Evolutionary conservation across 257 asterid genomes (phyloP).

Genomic region (Solanum dulcamara): DNA sequence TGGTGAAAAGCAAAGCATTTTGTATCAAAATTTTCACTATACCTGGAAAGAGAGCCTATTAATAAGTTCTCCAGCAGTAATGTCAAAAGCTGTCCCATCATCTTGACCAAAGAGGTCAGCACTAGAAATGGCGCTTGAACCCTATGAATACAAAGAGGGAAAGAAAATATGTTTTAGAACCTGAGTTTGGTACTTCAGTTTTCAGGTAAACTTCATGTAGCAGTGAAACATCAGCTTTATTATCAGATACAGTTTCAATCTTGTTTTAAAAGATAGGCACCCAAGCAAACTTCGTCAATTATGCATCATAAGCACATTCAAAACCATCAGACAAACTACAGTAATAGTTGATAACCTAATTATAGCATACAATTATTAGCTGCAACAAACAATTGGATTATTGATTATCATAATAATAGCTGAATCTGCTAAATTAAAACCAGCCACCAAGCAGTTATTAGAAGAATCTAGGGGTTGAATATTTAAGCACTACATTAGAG

Average conservation of each 20-base stretch:
- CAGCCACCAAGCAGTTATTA: not conserved
- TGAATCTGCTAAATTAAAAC: not conserved
- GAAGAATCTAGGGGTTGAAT: not conserved
- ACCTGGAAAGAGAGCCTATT: conserved; percentile 95
- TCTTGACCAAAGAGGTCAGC: conserved; percentile 80
- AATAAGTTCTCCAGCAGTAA: conserved; percentile 72
- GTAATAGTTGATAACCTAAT: not conserved
- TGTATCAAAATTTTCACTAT: not conserved
- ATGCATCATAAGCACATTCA: not conserved
- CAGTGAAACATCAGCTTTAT: not conserved
- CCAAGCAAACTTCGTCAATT: not conserved
- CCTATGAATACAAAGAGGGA: conserved; percentile 25
- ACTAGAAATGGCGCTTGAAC: conserved; percentile 86
- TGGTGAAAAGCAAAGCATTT: not conserved
- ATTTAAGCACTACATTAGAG: not conserved
- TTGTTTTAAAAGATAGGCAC: not conserved
- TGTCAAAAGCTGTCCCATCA: conserved; percentile 29
- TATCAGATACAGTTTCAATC: not conserved
- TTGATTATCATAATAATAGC: not conserved
- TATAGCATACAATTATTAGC: not conserved
- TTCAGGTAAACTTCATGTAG: not conserved
- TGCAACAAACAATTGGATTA: not conserved
- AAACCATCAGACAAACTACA: not conserved
- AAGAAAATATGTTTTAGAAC: not conserved
- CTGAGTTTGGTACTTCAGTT: not conserved